Conservation (phyloP, 1,284 basidiomycete genomes). For the Fomitiporia mediterranea region DNA sequence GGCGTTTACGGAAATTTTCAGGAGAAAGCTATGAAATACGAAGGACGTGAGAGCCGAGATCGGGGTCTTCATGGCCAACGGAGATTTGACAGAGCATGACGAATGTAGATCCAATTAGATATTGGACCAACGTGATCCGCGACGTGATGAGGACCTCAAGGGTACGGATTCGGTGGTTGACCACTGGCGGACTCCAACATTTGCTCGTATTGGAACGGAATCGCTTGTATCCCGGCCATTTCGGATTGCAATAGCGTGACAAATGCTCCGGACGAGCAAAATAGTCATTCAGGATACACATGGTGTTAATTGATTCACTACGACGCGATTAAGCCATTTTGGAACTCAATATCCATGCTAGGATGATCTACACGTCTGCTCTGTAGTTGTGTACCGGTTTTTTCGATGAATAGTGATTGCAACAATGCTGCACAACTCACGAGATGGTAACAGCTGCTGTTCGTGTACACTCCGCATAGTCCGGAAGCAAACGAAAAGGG, state of each 20-base stretch:
- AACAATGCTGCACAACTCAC: neutral
- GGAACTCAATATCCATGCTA: too few species aligned
- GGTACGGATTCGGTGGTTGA: neutral
- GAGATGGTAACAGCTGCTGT: too few species aligned
- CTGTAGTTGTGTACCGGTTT: neutral
- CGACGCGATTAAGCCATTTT: too few species aligned
- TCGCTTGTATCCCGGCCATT: neutral
- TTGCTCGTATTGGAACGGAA: neutral
- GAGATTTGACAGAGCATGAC: neutral
- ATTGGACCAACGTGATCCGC: neutral
- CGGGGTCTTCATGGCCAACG: neutral
- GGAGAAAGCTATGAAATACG: neutral
- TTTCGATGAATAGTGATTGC: neutral
- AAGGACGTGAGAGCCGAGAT: neutral
- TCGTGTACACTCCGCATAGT: too few species aligned
- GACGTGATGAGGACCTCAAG: neutral
- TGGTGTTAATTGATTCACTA: neutral
- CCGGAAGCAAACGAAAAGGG: too few species aligned
- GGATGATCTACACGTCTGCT: neutral
- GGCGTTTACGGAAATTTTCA: conserved; percentile 4
- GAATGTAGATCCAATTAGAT: neutral
- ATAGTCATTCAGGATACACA: neutral
- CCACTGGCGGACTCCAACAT: neutral
- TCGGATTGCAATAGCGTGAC: conserved; percentile 1
- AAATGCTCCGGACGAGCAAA: conserved; percentile 4